Percentiles rank a stretch among this genome's conserved stretches.
Evolutionary conservation across 306 rosid species (phyloP).

Genomic region (Sicyos baderoa): DNA sequence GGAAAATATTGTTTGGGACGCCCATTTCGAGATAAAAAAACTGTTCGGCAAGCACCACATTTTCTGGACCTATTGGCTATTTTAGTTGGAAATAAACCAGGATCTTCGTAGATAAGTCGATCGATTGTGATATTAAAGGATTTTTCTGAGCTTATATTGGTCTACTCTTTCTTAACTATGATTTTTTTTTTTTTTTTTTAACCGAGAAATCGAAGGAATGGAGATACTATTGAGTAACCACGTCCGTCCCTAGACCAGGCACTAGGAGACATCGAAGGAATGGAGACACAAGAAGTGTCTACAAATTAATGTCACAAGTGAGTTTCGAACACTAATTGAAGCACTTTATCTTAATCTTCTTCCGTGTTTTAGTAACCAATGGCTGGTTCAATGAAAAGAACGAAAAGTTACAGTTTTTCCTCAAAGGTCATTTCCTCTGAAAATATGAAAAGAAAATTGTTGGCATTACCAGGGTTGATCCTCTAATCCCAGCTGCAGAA

Average conservation of each 20-base stretch:
- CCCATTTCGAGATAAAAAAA: neutral
- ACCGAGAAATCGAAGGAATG: too few species aligned
- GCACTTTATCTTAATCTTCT: neutral
- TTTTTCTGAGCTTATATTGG: neutral
- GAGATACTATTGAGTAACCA: too few species aligned
- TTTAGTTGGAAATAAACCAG: neutral
- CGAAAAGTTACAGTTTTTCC: neutral
- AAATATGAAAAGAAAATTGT: neutral
- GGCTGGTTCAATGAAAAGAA: neutral
- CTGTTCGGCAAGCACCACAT: neutral
- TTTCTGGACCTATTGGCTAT: neutral
- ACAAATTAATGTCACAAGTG: too few species aligned
- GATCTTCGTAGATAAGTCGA: too few species aligned
- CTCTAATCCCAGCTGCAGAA: conserved; percentile 85
- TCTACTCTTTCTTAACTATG: neutral
- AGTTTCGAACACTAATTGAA: neutral
- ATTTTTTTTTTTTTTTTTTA: too few species aligned
- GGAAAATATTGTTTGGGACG: neutral
- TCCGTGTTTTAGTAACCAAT: neutral
- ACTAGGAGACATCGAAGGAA: too few species aligned
- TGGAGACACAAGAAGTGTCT: too few species aligned
- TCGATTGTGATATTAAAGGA: neutral
- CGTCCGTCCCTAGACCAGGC: too few species aligned
- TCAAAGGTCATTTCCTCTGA: neutral
- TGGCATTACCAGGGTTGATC: conserved; percentile 73